Base-by-base conservation (phyloP, 176 grass and related monocot species). In the Alopecurus myosuroides region DNA sequence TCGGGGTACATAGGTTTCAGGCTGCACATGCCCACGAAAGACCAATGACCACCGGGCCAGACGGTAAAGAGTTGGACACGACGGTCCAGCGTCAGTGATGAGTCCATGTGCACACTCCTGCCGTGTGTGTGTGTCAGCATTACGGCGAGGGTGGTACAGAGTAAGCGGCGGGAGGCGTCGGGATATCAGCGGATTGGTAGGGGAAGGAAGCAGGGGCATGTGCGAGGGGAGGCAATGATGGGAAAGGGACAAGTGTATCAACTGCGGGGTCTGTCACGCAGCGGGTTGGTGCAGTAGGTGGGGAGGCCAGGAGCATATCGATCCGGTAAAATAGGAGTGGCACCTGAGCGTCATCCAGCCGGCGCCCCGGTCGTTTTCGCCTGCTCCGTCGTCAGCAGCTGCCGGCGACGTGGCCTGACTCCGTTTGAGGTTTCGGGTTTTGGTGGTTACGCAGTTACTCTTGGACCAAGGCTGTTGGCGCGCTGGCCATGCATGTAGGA, bases 201-300 rank as follows among this genome's bases (percentile, higher is more conserved):
- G 4, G 23, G 22, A 50, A 3, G 22, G 76, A 26, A 36, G 31
- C 23, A 61, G 76, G 49, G 68, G 50, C 84, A 86, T 82, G 79
- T 82, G 88, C 65, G 63, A 69, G 37, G 18, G 11, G 42, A 36
- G 70, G 71, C 60, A 77, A 78, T 86, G 52, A 90, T 65, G 79
- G 74, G 79, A 74, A 83, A 49, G 53, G 62, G 88, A 83, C 88
- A 79, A 67, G 74, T 49, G 29, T 56, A 77, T 78, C 84, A 55
- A 78, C 74, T 46, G 78, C 83, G 58, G 82, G 11, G 68, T n/a
- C n/a, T n/a, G n/a, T n/a, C 25, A n/a, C 3, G 28, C 50, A 74
- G 42, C 55, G 42, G 76, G 60, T 82, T 86, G 74, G 84, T 66
- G 79, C 29, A 79, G 84, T 74, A 40, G 74, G 84, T 79, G 80